Evolutionary conservation across 1,284 basidiomycete genomes (phyloP).

Genomic region (Salmacisia buchloeana): DNA sequence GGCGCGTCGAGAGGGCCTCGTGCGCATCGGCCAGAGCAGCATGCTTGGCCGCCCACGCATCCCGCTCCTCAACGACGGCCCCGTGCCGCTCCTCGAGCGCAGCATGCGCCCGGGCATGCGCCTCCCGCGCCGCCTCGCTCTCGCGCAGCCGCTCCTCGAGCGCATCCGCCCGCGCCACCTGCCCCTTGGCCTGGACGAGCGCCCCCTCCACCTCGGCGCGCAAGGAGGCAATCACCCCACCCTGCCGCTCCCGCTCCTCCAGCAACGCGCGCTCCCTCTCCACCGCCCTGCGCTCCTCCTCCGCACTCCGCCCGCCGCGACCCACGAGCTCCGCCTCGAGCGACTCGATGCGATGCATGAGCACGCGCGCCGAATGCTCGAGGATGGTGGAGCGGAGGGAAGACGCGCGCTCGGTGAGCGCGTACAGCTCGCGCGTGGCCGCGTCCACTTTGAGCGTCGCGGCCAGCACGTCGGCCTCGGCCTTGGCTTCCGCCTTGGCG

Average conservation of each 20-base stretch:
- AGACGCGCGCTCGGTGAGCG: slow-evolving; percentile 23
- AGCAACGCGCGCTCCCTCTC: slow-evolving; percentile 6
- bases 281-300: neutral
- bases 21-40: neutral
- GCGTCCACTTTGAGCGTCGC: slow-evolving; percentile 33
- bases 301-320: neutral
- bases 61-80: neutral
- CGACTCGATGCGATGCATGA: slow-evolving; percentile 25
- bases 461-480: slow-evolving; percentile 24
- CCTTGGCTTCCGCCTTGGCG: slow-evolving; percentile 22
- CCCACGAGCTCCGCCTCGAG: slow-evolving; percentile 17
- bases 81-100: neutral
- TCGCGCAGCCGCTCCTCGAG: neutral
- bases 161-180: neutral
- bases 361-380: slow-evolving; percentile 35
- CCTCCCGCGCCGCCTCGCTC: neutral
- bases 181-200: neutral
- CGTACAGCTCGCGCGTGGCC: slow-evolving; percentile 29
- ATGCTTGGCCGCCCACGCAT: neutral
- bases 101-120: neutral
- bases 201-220: neutral
- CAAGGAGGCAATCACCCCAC: neutral
- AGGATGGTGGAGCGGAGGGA: slow-evolving; percentile 24
- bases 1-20: neutral
- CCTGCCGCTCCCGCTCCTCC: neutral